Percentiles rank a stretch among this genome's conserved stretches.
Evolutionary conservation across 805 yeast species (phyloP).

Genomic region (Candida montana): DNA sequence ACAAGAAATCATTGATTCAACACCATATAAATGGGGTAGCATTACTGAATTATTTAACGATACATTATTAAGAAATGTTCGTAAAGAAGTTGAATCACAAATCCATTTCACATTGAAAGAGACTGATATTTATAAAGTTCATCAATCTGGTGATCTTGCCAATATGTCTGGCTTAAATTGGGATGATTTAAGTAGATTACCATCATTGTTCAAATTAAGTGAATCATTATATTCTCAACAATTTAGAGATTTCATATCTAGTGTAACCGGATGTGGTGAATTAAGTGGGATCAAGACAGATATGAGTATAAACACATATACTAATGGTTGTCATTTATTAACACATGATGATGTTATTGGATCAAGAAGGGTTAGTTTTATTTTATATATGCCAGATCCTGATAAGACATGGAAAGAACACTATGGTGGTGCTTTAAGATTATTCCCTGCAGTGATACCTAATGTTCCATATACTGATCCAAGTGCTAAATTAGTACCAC

Average conservation of each 20-base stretch:
- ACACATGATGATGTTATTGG: constrained; percentile 99
- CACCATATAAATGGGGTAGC: constrained; percentile 90
- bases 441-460: constrained; percentile 81
- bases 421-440: constrained; percentile 88
- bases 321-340: constrained; percentile 86
- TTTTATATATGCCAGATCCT: constrained; percentile 89
- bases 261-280: constrained; percentile 82
- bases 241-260: constrained; percentile 72
- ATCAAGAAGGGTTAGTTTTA: constrained; percentile 86
- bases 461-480: constrained; percentile 86
- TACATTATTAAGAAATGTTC: constrained; percentile 66
- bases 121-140: constrained; percentile 93
- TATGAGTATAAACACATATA: constrained; percentile 86
- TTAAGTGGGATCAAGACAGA: constrained; percentile 89
- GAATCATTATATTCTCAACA: constrained; percentile 83
- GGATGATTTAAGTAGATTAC: constrained; percentile 67
- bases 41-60: constrained; percentile 72
- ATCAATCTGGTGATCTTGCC: constrained; percentile 86
- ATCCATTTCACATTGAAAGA: constrained; percentile 92
- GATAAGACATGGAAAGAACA: constrained; percentile 82
- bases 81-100: constrained; percentile 76
- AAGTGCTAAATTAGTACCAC: constrained; percentile 70
- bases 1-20: constrained; percentile 44
- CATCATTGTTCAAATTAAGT: constrained; percentile 71
- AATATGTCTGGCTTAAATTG: constrained; percentile 81